phyloP scores from a whole-genome alignment of 305 asterid genomes.

The Petunia hybrid region DNA sequence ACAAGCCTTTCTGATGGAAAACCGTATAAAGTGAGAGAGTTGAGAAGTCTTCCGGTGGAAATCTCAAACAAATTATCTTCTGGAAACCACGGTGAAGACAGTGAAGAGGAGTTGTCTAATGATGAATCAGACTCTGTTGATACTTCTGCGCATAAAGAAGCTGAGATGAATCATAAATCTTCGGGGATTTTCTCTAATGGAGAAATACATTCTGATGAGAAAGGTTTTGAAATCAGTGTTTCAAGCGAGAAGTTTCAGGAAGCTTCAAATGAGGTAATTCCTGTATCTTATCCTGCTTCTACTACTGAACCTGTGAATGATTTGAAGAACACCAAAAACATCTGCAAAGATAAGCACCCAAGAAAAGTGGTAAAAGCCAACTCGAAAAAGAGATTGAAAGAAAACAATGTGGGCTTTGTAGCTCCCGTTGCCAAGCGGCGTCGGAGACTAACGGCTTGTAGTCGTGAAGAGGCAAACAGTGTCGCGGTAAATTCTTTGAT shows the following conservation, averaged over 20 bases:
- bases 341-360: slow-evolving; percentile 40
- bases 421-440: slow-evolving; percentile 50
- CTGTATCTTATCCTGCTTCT: slow-evolving; percentile 26
- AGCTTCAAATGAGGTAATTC: slow-evolving; percentile 33
- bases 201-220: slow-evolving; percentile 37
- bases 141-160: slow-evolving; percentile 29
- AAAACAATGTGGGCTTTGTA: slow-evolving; percentile 36
- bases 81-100: slow-evolving; percentile 21
- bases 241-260: slow-evolving; percentile 23
- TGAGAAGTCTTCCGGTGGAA: slow-evolving; percentile 59
- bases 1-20: slow-evolving; percentile 61
- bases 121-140: slow-evolving; percentile 50
- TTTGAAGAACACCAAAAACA: slow-evolving; percentile 38
- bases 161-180: slow-evolving; percentile 34
- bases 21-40: slow-evolving; percentile 52
- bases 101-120: slow-evolving; percentile 44
- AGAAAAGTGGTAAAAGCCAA: slow-evolving; percentile 40
- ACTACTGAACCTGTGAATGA: slow-evolving; percentile 35
- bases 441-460: slow-evolving; percentile 44
- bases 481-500: slow-evolving; percentile 30
- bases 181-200: slow-evolving; percentile 36
- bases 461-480: slow-evolving; percentile 37
- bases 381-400: slow-evolving; percentile 44
- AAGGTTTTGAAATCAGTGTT: slow-evolving; percentile 37
- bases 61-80: slow-evolving; percentile 34